phyloP scores from a whole-genome alignment of 768 basidiomycete species.

The Boletus reticuloceps region DNA sequence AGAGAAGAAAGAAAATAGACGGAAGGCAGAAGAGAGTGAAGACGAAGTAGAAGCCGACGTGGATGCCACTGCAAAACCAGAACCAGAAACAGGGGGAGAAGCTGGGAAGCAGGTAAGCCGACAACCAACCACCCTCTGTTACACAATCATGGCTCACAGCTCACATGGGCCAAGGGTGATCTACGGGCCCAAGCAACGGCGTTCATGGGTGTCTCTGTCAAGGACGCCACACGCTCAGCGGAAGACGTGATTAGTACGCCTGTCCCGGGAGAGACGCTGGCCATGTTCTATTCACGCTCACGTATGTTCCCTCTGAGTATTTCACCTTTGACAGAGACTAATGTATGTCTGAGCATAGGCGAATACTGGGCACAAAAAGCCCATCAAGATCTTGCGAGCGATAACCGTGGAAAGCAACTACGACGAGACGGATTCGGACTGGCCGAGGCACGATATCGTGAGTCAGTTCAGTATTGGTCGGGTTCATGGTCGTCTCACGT shows the following conservation, averaged over 20 bases:
- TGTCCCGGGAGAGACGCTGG: slow-evolving; percentile 78
- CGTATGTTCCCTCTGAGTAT: slow-evolving; percentile 42
- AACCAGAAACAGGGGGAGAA: slow-evolving; percentile 4
- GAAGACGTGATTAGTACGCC: slow-evolving; percentile 81
- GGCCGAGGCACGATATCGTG: slow-evolving; percentile 72
- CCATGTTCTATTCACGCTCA: slow-evolving; percentile 79
- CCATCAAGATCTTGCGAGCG: slow-evolving; percentile 45
- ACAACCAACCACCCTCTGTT: too few species aligned
- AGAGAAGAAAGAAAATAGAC: slow-evolving; percentile 11
- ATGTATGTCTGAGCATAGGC: slow-evolving; percentile 36
- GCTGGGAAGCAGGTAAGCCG: slow-evolving; percentile 10
- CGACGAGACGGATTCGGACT: slow-evolving; percentile 75
- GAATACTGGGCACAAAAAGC: slow-evolving; percentile 83
- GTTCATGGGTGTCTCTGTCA: slow-evolving; percentile 67
- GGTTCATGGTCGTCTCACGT: not conserved
- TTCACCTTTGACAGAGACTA: not conserved
- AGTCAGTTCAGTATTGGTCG: not conserved
- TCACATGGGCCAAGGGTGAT: slow-evolving; percentile 27
- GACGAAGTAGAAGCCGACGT: slow-evolving; percentile 11
- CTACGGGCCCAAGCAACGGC: slow-evolving; percentile 43
- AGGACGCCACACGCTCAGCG: slow-evolving; percentile 48
- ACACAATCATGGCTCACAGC: not conserved
- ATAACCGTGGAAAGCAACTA: slow-evolving; percentile 73
- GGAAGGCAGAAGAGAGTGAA: slow-evolving; percentile 28
- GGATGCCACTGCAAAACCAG: not conserved